A percentile compares a stretch with the other conserved stretches of the same genome.
Evolutionary conservation across 495 filamentous ascomycete genomes (phyloP).

Genomic region (Schizothecium vesticola): DNA sequence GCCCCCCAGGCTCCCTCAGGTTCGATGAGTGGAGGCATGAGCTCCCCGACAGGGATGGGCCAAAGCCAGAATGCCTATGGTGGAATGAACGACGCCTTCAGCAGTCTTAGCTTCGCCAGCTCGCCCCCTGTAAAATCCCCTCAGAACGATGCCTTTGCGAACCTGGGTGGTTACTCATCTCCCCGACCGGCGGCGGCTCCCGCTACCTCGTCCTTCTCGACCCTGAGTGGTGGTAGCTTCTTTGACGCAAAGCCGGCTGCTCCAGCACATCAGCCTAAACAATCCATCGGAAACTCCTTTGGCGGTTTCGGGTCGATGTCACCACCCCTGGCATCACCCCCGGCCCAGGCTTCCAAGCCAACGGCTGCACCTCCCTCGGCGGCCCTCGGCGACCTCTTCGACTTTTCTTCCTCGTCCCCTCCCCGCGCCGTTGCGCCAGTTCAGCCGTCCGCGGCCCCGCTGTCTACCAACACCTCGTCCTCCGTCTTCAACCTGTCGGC

Average conservation of each 20-base stretch:
- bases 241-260: constrained; percentile 68
- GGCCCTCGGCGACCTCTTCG: constrained; percentile 70
- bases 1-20: constrained; percentile 35
- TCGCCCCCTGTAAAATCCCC: constrained; percentile 49
- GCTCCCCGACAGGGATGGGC: constrained; percentile 39
- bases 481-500: constrained; percentile 81
- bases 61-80: constrained; percentile 54
- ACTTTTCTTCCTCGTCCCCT: constrained; percentile 53
- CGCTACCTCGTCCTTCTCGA: constrained; percentile 49
- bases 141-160: constrained; percentile 66
- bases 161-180: constrained; percentile 57
- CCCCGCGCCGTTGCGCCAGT: constrained; percentile 35
- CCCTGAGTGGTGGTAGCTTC: constrained; percentile 65
- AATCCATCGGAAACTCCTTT: constrained; percentile 37
- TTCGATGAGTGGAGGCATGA: constrained; percentile 50
- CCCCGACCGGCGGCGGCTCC: constrained; percentile 48
- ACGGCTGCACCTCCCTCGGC: constrained; percentile 43
- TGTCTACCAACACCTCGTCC: constrained; percentile 35
- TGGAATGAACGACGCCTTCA: constrained; percentile 82
- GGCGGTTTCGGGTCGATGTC: constrained; percentile 51
- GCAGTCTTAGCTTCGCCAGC: constrained; percentile 65
- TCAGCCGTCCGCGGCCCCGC: constrained; percentile 38
- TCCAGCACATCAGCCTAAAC: constrained; percentile 44
- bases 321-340: constrained; percentile 38
- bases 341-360: constrained; percentile 36